Evolutionary conservation across 2,329 filamentous ascomycete species (phyloP).

Genomic region (Rugonectria rugulosa): DNA sequence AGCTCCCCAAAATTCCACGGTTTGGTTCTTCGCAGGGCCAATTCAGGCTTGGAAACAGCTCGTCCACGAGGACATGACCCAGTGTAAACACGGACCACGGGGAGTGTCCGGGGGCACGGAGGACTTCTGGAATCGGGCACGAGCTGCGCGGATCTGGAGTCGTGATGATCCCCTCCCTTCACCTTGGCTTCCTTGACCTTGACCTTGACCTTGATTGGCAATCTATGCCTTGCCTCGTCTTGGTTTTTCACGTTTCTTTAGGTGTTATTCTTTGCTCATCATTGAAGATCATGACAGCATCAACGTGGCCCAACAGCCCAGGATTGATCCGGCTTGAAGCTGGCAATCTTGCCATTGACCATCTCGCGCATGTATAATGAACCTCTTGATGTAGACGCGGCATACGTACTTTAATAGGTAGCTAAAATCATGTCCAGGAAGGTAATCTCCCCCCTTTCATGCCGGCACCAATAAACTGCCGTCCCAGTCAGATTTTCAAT

Average conservation of each 20-base stretch:
- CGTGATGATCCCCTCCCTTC: not conserved
- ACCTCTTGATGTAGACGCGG: too few species aligned
- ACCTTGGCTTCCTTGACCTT: conserved; percentile 14
- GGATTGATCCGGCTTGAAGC: too few species aligned
- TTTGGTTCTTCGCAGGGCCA: too few species aligned
- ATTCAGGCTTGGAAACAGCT: too few species aligned
- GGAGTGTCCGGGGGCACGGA: conserved; percentile 9
- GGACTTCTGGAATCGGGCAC: conserved; percentile 4
- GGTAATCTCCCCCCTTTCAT: too few species aligned
- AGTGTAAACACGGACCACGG: conserved; percentile 4
- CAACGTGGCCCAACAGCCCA: too few species aligned
- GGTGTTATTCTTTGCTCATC: not conserved
- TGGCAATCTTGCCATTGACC: too few species aligned
- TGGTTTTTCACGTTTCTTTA: not conserved
- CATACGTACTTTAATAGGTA: too few species aligned
- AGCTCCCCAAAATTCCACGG: not conserved
- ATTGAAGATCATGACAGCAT: not conserved
- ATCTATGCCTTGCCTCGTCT: not conserved
- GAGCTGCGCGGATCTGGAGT: conserved; percentile 7
- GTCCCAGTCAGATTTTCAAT: too few species aligned
- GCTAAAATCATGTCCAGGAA: too few species aligned
- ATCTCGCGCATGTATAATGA: too few species aligned
- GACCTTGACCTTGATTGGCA: not conserved
- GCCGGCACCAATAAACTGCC: too few species aligned
- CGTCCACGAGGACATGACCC: conserved; percentile 11